Percentiles rank a stretch among this genome's conserved stretches.
These are phyloP conservation scores for Colletotrichum kahawae DNA, from an alignment of 2,329 filamentous ascomycete species.

Conservation along the genomic window DNA sequence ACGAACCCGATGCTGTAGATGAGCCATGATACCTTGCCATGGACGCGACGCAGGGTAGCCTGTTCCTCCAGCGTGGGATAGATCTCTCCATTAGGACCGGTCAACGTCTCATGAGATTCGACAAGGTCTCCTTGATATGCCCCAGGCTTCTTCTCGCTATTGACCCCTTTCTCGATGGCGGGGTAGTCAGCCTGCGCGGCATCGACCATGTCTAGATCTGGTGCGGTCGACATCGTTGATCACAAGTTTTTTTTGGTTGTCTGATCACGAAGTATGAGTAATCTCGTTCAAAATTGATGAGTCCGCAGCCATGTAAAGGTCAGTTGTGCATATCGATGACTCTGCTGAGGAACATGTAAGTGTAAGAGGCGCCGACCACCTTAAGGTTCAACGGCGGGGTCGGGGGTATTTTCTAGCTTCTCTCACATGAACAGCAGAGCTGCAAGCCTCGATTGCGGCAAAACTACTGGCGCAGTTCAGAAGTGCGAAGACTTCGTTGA, in stretches of 20 bases:
- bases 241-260: neutral
- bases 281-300: neutral
- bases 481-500: neutral
- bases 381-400: neutral
- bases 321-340: neutral
- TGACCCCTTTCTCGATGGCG: constrained; percentile 15
- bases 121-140: neutral
- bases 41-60: constrained; percentile 55
- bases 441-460: neutral
- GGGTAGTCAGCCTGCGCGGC: constrained; percentile 7
- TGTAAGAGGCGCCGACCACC: neutral
- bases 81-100: constrained; percentile 31
- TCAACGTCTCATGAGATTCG: neutral
- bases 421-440: neutral
- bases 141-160: neutral
- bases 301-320: neutral
- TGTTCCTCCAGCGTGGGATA: constrained; percentile 60
- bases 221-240: constrained; percentile 8
- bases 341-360: neutral
- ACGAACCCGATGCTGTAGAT: constrained; percentile 66
- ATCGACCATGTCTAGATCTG: constrained; percentile 13
- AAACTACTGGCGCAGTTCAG: neutral
- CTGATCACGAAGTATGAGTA: neutral
- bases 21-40: constrained; percentile 58
- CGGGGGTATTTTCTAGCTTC: neutral